Percentiles rank a stretch among this genome's conserved stretches.
phyloP scores from a whole-genome alignment of 1,284 basidiomycete species.

The Acaromyces ingoldii region DNA sequence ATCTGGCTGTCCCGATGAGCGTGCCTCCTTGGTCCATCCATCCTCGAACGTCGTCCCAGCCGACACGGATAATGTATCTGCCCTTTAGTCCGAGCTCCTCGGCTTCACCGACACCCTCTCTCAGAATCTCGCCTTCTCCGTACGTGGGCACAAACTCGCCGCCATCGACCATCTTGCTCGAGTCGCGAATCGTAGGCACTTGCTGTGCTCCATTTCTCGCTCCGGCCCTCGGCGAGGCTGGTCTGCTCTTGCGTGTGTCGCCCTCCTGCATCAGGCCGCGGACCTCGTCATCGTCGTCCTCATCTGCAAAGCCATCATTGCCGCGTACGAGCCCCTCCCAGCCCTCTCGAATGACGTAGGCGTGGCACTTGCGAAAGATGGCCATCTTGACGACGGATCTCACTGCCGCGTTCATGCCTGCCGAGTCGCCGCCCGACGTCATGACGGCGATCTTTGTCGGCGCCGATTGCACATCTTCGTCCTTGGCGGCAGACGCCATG shows the following conservation, averaged over 20 bases:
- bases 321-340: constrained; percentile 81
- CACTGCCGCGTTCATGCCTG: constrained; percentile 58
- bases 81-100: constrained; percentile 64
- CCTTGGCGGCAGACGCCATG: too few relatives aligned
- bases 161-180: constrained; percentile 1
- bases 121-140: constrained; percentile 82
- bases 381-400: constrained; percentile 50
- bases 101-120: constrained; percentile 80
- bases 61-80: constrained; percentile 88
- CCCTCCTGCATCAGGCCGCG: constrained; percentile 1
- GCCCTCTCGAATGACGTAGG: constrained; percentile 67
- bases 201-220: neutral
- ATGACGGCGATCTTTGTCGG: constrained; percentile 66
- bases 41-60: constrained; percentile 95
- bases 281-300: neutral
- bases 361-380: constrained; percentile 60
- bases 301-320: constrained; percentile 48
- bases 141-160: constrained; percentile 65
- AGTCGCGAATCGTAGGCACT: neutral
- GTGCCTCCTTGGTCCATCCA: constrained; percentile 90
- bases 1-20: constrained; percentile 90
- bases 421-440: constrained; percentile 93
- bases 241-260: neutral
- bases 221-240: neutral
- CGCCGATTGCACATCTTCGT: too few relatives aligned